Base-by-base conservation (phyloP, 495 filamentous ascomycete genomes). In the Lepraria neglecta region DNA sequence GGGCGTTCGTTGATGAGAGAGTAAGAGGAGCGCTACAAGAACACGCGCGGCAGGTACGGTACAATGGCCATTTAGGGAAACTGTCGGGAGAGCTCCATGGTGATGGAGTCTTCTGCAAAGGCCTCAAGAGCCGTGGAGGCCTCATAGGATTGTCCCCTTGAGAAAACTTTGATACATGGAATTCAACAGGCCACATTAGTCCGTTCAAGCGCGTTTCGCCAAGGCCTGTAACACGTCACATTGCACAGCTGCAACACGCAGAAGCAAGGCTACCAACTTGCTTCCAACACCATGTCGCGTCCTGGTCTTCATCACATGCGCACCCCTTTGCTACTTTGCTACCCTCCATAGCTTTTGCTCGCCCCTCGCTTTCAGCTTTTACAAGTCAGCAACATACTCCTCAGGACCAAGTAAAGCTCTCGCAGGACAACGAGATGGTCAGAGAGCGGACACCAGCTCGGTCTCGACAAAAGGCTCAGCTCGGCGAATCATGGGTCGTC, bases 401-500 rank as follows among this genome's bases (percentile, higher is more conserved):
- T 24, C 24, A 7, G 27, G 2, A 17, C 9, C 51, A 3, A 3
- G 15, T 35, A 15, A 35, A 54, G 28, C 30, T 19, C 6, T 35
- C 51, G 35, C 10, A 17, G 48, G 15, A 30, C 9, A 7, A 42
- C 47, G 31, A 64, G 6, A 67, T 67, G 65, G 65, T 61, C 27
- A 48, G 61, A 59, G 61, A 67, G 48, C 43, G 61, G 6, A 59
- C 58, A 21, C 64, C 55, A 21, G 60, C 70, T 47, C 64, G 65
- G 12, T 53, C 50, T 31, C 70, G 58, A 2, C 56, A 54, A 33
- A 69, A 63, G 47, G 48, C 70, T 45, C 62, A 63, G 17, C 54
- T 74, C n/a, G 65, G 67, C n/a, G 69, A 69, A 42, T 74, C 73
- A 47, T 74, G 73, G 73, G 73, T 74, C 17, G 70, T 75, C 17